A percentile compares a stretch with the other conserved stretches of the same genome.
Evolutionary conservation across 257 asterid species (phyloP).

Genomic region (Nicotiana sylvestris): DNA sequence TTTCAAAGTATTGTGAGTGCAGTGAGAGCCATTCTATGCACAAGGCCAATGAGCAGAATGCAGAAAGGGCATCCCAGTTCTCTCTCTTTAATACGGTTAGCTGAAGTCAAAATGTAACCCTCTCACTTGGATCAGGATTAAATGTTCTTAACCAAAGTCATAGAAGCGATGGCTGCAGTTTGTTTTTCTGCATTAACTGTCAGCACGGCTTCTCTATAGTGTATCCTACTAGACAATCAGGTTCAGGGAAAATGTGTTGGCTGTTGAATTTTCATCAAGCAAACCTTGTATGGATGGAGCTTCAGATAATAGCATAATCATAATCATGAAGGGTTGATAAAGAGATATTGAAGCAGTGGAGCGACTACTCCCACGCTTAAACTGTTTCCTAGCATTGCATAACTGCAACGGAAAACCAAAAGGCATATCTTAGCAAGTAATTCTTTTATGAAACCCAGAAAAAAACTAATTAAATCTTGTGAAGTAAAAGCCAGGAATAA

Average conservation of each 20-base stretch:
- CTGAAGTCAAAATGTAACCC: background rate
- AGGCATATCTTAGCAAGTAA: background rate
- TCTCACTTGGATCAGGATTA: background rate
- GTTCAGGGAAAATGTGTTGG: background rate
- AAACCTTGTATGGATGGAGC: background rate
- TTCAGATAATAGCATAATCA: background rate
- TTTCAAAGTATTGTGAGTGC: background rate
- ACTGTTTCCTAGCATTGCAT: constrained; percentile 86
- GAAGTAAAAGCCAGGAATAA: background rate
- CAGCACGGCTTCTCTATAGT: background rate
- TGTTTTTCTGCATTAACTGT: background rate
- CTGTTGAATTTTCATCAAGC: background rate
- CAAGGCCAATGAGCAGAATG: background rate
- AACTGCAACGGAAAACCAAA: constrained; percentile 46
- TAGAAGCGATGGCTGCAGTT: background rate
- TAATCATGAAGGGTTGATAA: constrained; percentile 23
- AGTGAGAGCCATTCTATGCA: background rate
- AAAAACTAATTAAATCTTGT: background rate
- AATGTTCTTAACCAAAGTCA: background rate
- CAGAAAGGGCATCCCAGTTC: background rate
- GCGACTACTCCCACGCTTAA: constrained; percentile 85
- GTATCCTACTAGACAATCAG: background rate
- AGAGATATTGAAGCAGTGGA: constrained; percentile 52
- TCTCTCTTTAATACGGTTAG: background rate
- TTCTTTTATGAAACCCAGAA: background rate